Conservation (phyloP, 805 yeast species). For the Blastobotrys mokoenaii region DNA sequence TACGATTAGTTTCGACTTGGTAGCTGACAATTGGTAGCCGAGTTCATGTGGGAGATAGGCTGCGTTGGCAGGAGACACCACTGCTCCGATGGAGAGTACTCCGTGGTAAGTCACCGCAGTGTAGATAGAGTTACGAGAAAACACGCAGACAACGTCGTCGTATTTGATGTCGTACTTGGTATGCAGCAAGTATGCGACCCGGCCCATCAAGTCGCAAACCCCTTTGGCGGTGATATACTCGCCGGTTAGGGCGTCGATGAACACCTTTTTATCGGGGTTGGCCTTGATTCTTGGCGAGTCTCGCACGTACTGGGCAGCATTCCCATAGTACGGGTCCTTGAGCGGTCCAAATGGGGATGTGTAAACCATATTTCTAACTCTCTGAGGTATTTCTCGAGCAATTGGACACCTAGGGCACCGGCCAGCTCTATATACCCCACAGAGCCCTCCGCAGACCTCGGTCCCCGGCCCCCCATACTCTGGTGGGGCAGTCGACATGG, state of each 20-base stretch:
- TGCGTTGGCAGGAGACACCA: conserved; percentile 26
- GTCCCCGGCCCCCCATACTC: no score
- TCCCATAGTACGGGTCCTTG: conserved; percentile 12
- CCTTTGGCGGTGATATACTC: conserved; percentile 10
- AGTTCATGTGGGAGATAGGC: conserved; percentile 25
- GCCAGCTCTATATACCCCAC: no score
- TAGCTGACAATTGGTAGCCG: conserved; percentile 19
- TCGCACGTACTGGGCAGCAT: conserved; percentile 12
- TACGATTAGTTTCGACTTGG: conserved; percentile 6
- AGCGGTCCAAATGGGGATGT: conserved; percentile 16
- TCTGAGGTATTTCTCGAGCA: neutral
- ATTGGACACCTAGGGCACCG: no score
- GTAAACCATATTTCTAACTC: conserved; percentile 2
- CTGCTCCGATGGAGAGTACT: conserved; percentile 20
- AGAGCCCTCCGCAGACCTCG: no score
- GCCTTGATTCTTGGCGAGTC: conserved; percentile 7
- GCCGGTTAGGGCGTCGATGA: conserved; percentile 20
- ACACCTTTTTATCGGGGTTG: conserved; percentile 10
- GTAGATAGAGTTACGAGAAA: conserved; percentile 20
- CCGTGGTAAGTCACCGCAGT: conserved; percentile 22
- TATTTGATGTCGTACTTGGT: conserved; percentile 12
- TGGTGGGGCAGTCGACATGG: no score
- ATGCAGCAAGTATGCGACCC: conserved; percentile 14
- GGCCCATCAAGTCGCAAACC: conserved; percentile 9
- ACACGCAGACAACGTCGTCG: conserved; percentile 24